Evolutionary conservation across 306 rosid species (phyloP).

Genomic region (Hippophae tibetana): DNA sequence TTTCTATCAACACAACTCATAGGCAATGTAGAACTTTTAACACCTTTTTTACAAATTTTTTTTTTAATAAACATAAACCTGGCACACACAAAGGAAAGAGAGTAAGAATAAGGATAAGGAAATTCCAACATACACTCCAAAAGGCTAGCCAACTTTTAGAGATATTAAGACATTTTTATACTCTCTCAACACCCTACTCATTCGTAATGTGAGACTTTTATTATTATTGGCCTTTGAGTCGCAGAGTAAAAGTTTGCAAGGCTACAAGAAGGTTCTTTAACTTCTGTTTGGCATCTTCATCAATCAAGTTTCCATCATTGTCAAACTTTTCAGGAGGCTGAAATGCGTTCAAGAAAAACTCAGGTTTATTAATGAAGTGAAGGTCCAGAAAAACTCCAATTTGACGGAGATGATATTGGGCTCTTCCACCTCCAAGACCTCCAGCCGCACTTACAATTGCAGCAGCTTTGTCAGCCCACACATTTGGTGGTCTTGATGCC

Average conservation of each 20-base stretch:
- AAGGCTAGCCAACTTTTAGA: too few relatives aligned
- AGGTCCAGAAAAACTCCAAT: constrained; percentile 71
- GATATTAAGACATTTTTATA: too few relatives aligned
- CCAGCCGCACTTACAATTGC: constrained; percentile 89
- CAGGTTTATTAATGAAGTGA: constrained; percentile 92
- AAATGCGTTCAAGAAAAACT: constrained; percentile 52
- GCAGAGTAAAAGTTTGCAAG: constrained; percentile 37
- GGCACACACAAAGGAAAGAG: too few relatives aligned
- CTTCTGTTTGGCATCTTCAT: constrained; percentile 29
- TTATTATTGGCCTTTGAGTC: constrained; percentile 22
- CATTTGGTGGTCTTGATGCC: constrained; percentile 80
- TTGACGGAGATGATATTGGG: constrained; percentile 87
- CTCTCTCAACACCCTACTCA: too few relatives aligned
- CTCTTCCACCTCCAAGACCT: constrained; percentile 50
- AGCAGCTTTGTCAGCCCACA: constrained; percentile 76
- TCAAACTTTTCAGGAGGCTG: constrained; percentile 70
- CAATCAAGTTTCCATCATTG: constrained; percentile 54
- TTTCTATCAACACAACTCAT: too few relatives aligned
- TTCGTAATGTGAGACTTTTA: too few relatives aligned
- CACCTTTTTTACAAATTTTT: too few relatives aligned
- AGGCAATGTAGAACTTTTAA: too few relatives aligned
- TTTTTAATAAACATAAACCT: too few relatives aligned
- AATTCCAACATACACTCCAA: too few relatives aligned
- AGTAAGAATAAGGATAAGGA: too few relatives aligned
- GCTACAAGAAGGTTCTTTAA: constrained; percentile 48